These are phyloP conservation scores for Wallacemonas rigidus DNA, from an alignment of 208 protist species.

Conservation along the genomic window DNA sequence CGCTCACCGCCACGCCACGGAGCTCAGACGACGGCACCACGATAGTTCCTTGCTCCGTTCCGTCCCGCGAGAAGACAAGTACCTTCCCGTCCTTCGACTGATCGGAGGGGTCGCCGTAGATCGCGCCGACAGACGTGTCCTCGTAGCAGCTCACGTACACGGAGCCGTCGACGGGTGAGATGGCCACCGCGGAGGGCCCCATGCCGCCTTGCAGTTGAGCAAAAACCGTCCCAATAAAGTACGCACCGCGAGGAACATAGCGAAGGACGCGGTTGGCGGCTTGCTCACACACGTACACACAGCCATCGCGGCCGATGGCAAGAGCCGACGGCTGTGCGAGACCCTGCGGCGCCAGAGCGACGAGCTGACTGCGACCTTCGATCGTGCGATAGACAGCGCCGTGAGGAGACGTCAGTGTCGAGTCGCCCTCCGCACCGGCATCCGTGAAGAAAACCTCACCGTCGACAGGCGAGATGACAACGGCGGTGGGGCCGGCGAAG, in stretches of 20 bases:
- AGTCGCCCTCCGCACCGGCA: conserved; percentile 61
- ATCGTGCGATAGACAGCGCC: conserved; percentile 73
- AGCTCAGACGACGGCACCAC: conserved; percentile 45
- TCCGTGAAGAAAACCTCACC: conserved; percentile 79
- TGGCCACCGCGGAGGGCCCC: conserved; percentile 57
- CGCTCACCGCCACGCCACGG: conserved; percentile 40
- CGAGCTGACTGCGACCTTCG: conserved; percentile 42
- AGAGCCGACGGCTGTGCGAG: conserved; percentile 56
- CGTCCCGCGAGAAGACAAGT: conserved; percentile 41
- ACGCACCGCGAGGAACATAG: conserved; percentile 49
- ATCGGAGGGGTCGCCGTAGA: background rate
- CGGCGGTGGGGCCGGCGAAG: conserved; percentile 51
- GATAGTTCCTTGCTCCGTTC: conserved; percentile 41
- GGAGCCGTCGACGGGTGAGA: conserved; percentile 39
- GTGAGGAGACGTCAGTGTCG: conserved; percentile 42
- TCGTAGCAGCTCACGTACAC: conserved; percentile 78
- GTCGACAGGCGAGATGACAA: conserved; percentile 37
- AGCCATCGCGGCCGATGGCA: conserved; percentile 45
- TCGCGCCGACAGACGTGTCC: conserved; percentile 11
- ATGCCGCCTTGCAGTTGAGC: conserved; percentile 59
- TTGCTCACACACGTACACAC: conserved; percentile 69
- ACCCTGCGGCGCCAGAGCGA: conserved; percentile 53
- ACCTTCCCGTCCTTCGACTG: conserved; percentile 39
- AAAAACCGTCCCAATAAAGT: conserved; percentile 67
- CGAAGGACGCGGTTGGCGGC: conserved; percentile 63